phyloP scores from a whole-genome alignment of 352 stramenopile genomes.

The Globisporangium paroecandrum region DNA sequence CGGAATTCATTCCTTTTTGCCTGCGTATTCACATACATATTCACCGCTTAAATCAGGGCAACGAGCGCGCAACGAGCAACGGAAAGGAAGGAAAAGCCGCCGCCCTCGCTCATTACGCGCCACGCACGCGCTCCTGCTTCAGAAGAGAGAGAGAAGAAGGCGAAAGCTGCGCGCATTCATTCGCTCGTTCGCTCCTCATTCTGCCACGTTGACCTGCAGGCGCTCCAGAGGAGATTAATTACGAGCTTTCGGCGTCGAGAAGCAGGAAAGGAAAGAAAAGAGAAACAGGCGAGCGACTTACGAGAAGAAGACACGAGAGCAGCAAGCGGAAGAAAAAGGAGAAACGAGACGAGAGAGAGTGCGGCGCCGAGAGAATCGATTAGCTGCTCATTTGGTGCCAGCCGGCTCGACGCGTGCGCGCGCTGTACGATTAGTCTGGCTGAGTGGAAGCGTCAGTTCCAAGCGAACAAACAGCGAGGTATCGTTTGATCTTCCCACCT shows the following conservation, averaged over 20 bases:
- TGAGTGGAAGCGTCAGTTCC: neutral
- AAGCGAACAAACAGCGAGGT: neutral
- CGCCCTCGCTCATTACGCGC: neutral
- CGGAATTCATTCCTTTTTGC: neutral
- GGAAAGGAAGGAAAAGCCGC: neutral
- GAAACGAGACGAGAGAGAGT: neutral
- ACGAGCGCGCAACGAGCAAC: neutral
- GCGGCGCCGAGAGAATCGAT: neutral
- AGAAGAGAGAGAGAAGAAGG: neutral
- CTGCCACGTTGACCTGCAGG: neutral
- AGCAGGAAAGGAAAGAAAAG: neutral
- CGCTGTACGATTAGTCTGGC: neutral
- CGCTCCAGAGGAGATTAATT: neutral
- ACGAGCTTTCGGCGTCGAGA: neutral
- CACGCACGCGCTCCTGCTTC: neutral
- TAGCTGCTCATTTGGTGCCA: neutral
- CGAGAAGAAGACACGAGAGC: neutral
- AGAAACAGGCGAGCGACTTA: neutral
- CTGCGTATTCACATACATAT: neutral
- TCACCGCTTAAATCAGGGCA: neutral
- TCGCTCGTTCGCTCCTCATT: neutral
- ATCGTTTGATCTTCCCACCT: neutral
- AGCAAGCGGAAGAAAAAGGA: neutral
- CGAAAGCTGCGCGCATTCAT: neutral
- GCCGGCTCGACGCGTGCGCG: no score